Base-by-base conservation (phyloP, 495 filamentous ascomycete genomes). In the Podospora pseudocomata region DNA sequence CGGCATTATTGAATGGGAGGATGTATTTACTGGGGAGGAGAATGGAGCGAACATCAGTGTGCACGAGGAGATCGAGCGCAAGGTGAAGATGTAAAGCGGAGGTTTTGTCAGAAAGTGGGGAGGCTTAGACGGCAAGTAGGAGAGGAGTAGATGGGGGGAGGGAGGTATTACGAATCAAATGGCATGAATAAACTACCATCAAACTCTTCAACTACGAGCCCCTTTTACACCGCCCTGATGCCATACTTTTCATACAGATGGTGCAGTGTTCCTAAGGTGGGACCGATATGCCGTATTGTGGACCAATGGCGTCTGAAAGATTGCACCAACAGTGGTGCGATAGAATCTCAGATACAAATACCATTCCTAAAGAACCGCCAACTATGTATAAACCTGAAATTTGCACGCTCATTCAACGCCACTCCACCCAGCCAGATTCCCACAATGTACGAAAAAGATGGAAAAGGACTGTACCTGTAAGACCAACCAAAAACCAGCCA, bases 51-150 rank as follows among this genome's bases (percentile, higher is more conserved):
- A 86, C 18, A 86, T 90, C 34, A 80, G 87, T 63, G 89, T 97
- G 77, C 93, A 97, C 68, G 88, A 90, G 69, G 94, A 98, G 87
- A 94, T 97, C 89, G 94, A 98, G 89, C 85, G 87, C 80, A 89
- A 91, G 82, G 76, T 96, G 78, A 84, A 81, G 80, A 84, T 85
- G 16, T 49, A 49, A 49, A 13, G 0, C 13, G 39, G 39, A 7
- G 13, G 18, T 49, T 11, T 13, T 6, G 15, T 49, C 9, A 13
- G 15, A 13, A 3, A 49, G 2, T 49, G 39, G 39, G 39, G 39
- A 11, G 15, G 39, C 0, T 13, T 18, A 2, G 39, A 49, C 39
- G 9, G 39, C 39, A 49, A 49, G 39, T 11, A 6, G 2, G 39
- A 11, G 39, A 49, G 13, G 39, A 49, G 39, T 49, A 49, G 5